Percentiles rank a stretch among this genome's conserved stretches.
Evolutionary conservation across 2,329 filamentous ascomycete species (phyloP).

Genomic region (Aspergillus sp.): DNA sequence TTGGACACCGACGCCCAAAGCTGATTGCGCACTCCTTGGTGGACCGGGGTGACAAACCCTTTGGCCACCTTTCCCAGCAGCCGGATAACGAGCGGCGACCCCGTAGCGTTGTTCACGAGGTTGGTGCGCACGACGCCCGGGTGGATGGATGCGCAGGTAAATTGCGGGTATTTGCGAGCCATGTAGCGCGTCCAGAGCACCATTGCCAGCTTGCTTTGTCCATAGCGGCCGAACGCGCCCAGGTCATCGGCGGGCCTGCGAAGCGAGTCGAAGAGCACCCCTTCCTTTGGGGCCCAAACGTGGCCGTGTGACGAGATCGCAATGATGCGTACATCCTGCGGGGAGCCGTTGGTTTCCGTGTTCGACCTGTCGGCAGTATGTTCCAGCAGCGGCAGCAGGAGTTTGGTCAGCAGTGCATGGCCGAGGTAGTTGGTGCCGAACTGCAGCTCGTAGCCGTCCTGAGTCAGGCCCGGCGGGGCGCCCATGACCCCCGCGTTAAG

Average conservation of each 20-base stretch:
- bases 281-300: conserved; percentile 2
- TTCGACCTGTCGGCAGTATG: background rate
- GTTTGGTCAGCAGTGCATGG: conserved; percentile 41
- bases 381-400: conserved; percentile 23
- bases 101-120: conserved; percentile 19
- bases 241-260: conserved; percentile 3
- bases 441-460: conserved; percentile 45
- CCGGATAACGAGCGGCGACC: no score
- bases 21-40: conserved; percentile 35
- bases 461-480: conserved; percentile 29
- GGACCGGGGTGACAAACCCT: conserved; percentile 3
- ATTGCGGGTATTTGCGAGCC: conserved; percentile 30
- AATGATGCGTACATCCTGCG: conserved; percentile 5
- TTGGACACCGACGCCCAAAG: conserved; percentile 33
- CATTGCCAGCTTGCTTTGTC: conserved; percentile 45
- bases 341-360: background rate
- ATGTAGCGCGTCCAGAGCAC: conserved; percentile 39
- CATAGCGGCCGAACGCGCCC: conserved; percentile 34
- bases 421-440: conserved; percentile 48
- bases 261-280: conserved; percentile 11
- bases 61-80: no score
- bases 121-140: conserved; percentile 38
- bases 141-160: conserved; percentile 34
- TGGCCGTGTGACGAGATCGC: conserved; percentile 5
- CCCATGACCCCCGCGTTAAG: conserved; percentile 45